Evolutionary conservation across 768 basidiomycete species (phyloP), one percentile per base, ranked within the genome.

Genomic region (Macrolepiota fuliginosa): DNA sequence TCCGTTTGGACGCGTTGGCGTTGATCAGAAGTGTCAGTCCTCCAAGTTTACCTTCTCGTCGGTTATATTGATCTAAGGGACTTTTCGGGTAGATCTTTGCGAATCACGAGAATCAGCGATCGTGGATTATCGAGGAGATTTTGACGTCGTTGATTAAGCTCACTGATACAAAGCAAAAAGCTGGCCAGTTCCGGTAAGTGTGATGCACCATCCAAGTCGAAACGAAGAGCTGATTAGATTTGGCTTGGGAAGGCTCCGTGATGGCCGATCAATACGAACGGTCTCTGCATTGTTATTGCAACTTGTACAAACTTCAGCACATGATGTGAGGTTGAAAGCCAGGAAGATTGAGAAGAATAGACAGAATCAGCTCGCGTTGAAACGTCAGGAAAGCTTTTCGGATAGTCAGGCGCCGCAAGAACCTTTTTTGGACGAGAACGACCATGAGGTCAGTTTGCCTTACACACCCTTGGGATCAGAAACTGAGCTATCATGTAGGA

Each of bases 71-170:
- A 58, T 25, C 4, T 63, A 42, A 47, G 25, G 7, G 36, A 24
- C 53, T 36, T 42, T 42, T 36, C 11, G 58, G 25, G 3, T 67
- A 97, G 96, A 89, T 96, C 35, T 98, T 97, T 67, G 92, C 92
- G 12, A 91, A 89, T 64, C 88, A 98, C 69, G 87, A 92, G 65
- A 90, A 89, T 46, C 97, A 99, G 72, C 79, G 97, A 9, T 87
- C 89, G 0, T 97, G 95, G 95, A 96, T 98, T 64, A 90, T 98
- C n/a, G 96, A 98, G 71, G 97, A 98, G 73, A 96, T 98, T 36
- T 70, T 99, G 27, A 84, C 87, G 9, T 96, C 94, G 0, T 76
- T 98, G 57, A 95, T 91, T 66, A 96, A 94, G 73, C 79, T 96
- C 24, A 91, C 93, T 2, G 92, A 94, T 68, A 86, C 88, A 19